Conservation (phyloP, 179 eudicot species). For the Silene noctiflora region DNA sequence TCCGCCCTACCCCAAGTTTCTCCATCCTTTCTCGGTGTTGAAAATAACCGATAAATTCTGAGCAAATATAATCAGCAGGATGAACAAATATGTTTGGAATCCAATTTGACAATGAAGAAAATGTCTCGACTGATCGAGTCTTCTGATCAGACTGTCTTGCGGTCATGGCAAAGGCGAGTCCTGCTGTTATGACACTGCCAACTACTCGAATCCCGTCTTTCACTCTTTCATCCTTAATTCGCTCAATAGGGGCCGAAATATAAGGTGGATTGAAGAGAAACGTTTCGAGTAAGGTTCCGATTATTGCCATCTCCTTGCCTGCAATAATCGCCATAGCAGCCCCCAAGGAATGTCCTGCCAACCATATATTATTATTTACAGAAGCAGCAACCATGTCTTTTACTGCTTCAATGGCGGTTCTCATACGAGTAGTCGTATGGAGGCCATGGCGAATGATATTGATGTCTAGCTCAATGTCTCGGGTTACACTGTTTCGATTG, state of each 20-base stretch:
- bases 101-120: slow-evolving; percentile 46
- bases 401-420: slow-evolving; percentile 55
- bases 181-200: slow-evolving; percentile 49
- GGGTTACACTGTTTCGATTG: slow-evolving; percentile 52
- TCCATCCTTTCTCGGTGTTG: slow-evolving; percentile 71
- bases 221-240: slow-evolving; percentile 57
- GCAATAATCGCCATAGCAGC: slow-evolving; percentile 73
- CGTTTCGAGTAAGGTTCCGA: slow-evolving; percentile 48
- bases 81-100: slow-evolving; percentile 58
- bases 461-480: slow-evolving; percentile 68
- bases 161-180: slow-evolving; percentile 60
- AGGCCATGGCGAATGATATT: slow-evolving; percentile 58
- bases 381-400: slow-evolving; percentile 48
- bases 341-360: slow-evolving; percentile 82
- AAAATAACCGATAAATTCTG: slow-evolving; percentile 75
- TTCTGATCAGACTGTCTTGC: slow-evolving; percentile 36
- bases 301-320: slow-evolving; percentile 69
- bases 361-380: slow-evolving; percentile 49
- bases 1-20: slow-evolving; percentile 51
- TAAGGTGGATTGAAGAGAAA: slow-evolving; percentile 80
- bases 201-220: slow-evolving; percentile 50
- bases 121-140: slow-evolving; percentile 28
- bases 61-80: slow-evolving; percentile 59
- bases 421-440: slow-evolving; percentile 63
- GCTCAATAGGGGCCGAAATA: slow-evolving; percentile 67